phyloP scores from a whole-genome alignment of 2,329 filamentous ascomycete genomes.

The Chalaropsis ovoidea region DNA sequence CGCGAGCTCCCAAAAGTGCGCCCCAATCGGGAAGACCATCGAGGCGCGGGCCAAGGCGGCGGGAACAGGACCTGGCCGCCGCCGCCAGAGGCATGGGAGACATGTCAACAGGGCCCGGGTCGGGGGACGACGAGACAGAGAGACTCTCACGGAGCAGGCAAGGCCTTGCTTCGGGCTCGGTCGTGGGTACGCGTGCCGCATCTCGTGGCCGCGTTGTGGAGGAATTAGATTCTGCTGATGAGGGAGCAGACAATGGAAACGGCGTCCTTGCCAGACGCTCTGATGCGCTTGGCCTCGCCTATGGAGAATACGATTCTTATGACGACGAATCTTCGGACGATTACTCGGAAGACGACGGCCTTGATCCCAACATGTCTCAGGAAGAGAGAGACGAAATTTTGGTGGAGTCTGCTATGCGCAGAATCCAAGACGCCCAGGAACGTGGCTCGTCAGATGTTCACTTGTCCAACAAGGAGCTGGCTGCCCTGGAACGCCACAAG shows the following conservation, averaged over 20 bases:
- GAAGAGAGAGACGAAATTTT: slow-evolving; percentile 62
- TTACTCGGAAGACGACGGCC: slow-evolving; percentile 41
- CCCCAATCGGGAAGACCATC: slow-evolving; percentile 97
- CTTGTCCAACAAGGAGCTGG: slow-evolving; percentile 68
- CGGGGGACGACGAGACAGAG: slow-evolving; percentile 25
- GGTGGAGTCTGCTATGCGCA: slow-evolving; percentile 66
- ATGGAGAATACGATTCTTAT: slow-evolving; percentile 25
- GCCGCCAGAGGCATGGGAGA: slow-evolving; percentile 41
- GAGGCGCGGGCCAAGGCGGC: slow-evolving; percentile 60
- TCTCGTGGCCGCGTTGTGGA: slow-evolving; percentile 46
- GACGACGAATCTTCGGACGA: slow-evolving; percentile 38
- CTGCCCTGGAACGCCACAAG: slow-evolving; percentile 60
- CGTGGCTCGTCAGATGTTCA: slow-evolving; percentile 70
- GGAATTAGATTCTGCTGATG: slow-evolving; percentile 54
- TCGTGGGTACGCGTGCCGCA: slow-evolving; percentile 10
- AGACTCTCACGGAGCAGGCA: not conserved
- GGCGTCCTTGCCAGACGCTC: slow-evolving; percentile 24
- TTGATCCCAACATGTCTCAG: slow-evolving; percentile 45
- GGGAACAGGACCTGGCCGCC: slow-evolving; percentile 29
- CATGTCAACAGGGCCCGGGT: slow-evolving; percentile 19
- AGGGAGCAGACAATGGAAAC: slow-evolving; percentile 30
- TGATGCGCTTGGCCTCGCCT: slow-evolving; percentile 19
- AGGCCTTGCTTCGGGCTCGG: slow-evolving; percentile 13
- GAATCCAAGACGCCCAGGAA: slow-evolving; percentile 67
- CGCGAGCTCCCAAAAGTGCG: slow-evolving; percentile 92